These are phyloP conservation scores for Colletotrichum sp. DNA, from an alignment of 2,329 filamentous ascomycete species.

Conservation along the genomic window DNA sequence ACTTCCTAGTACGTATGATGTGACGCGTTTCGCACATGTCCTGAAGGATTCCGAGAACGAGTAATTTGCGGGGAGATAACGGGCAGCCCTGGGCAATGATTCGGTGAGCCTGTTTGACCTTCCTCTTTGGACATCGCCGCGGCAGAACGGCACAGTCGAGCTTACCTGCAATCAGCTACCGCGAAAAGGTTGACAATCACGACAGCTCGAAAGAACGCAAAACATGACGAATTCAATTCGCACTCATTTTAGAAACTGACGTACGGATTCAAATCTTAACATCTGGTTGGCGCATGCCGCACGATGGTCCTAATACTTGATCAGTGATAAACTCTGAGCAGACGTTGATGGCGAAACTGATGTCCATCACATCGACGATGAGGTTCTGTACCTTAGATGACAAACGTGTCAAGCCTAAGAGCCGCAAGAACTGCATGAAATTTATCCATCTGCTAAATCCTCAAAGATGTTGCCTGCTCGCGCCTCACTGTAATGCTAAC, in stretches of 20 bases:
- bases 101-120: not conserved
- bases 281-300: not conserved
- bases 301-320: not conserved
- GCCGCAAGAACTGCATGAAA: rapidly evolving
- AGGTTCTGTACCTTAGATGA: not conserved
- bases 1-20: not conserved
- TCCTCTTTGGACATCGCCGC: not conserved
- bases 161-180: not conserved
- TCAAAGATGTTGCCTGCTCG: not conserved
- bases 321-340: not conserved
- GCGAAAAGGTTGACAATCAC: not conserved
- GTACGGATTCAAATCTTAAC: not conserved
- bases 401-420: not conserved
- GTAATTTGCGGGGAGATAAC: not conserved
- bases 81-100: not conserved
- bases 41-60: not conserved
- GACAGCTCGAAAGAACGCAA: not conserved
- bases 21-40: not conserved
- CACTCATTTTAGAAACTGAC: not conserved
- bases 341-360: not conserved
- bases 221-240: not conserved
- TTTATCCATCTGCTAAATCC: not conserved
- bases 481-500: not conserved
- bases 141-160: not conserved
- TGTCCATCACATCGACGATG: not conserved